Conservation (phyloP, 2,329 filamentous ascomycete genomes). For the Diaporthe citrichinensis region DNA sequence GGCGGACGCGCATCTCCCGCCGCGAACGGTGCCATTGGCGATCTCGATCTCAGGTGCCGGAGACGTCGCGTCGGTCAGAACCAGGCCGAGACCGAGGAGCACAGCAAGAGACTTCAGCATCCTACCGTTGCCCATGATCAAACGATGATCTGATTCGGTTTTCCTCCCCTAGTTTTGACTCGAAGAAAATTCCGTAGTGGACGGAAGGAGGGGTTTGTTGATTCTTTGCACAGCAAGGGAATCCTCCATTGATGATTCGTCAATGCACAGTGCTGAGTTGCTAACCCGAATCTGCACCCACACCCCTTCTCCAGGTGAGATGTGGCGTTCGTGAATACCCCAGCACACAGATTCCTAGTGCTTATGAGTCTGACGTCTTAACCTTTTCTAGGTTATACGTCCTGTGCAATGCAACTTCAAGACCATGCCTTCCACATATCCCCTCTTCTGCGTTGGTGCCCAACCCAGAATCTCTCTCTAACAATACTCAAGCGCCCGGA, state of each 20-base stretch:
- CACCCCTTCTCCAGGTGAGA: background rate
- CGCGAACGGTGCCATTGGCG: constrained; percentile 9
- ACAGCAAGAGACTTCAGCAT: background rate
- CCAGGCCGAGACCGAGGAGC: background rate
- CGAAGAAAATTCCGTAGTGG: background rate
- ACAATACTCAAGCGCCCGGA: background rate
- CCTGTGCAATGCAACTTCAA: background rate
- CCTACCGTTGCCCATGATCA: background rate
- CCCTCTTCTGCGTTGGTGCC: background rate
- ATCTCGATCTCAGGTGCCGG: background rate
- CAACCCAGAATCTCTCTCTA: background rate
- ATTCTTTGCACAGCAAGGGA: background rate
- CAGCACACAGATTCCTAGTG: background rate
- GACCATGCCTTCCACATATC: background rate
- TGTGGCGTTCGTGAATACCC: background rate
- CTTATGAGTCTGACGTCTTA: background rate
- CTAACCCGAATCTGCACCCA: no score
- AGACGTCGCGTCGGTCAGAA: background rate
- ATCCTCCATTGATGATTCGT: background rate
- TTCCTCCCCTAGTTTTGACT: background rate
- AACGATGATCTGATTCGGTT: background rate
- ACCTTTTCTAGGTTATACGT: background rate
- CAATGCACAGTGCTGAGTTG: background rate
- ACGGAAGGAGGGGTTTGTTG: background rate
- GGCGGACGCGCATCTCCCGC: background rate